phyloP scores from a whole-genome alignment of 768 basidiomycete genomes.

The Mycena vulgaris region DNA sequence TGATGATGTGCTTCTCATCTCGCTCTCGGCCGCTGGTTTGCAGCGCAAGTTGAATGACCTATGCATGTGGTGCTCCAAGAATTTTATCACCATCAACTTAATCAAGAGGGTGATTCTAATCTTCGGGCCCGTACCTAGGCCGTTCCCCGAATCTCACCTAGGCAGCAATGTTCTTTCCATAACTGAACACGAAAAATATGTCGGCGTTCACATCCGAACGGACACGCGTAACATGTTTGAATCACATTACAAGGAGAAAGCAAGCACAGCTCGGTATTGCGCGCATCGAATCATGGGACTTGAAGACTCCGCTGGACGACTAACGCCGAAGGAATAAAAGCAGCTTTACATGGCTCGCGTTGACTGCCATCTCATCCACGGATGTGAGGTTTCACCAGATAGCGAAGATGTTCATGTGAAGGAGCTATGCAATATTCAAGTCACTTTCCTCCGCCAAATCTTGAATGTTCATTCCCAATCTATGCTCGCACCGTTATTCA shows the following conservation, averaged over 20 bases:
- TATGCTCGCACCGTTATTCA: constrained; percentile 17
- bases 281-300: constrained; percentile 36
- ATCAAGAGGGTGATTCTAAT: constrained; percentile 39
- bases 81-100: constrained; percentile 45
- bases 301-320: constrained; percentile 29
- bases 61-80: constrained; percentile 40
- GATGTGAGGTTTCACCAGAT: too few species aligned
- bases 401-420: too few species aligned
- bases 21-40: constrained; percentile 33
- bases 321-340: constrained; percentile 33
- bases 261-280: constrained; percentile 34
- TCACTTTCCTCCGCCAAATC: too few species aligned
- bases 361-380: too few species aligned
- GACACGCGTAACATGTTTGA: not conserved
- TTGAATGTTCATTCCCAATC: constrained; percentile 32
- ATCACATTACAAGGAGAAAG: constrained; percentile 33
- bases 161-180: not conserved
- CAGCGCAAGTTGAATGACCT: constrained; percentile 38
- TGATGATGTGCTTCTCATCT: constrained; percentile 26
- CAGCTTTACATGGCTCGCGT: too few species aligned
- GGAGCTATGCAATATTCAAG: too few species aligned
- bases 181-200: not conserved
- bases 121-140: constrained; percentile 17
- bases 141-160: not conserved
- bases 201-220: not conserved